Base-by-base conservation (phyloP, 2,329 filamentous ascomycete genomes). In the Colletotrichum lini region DNA sequence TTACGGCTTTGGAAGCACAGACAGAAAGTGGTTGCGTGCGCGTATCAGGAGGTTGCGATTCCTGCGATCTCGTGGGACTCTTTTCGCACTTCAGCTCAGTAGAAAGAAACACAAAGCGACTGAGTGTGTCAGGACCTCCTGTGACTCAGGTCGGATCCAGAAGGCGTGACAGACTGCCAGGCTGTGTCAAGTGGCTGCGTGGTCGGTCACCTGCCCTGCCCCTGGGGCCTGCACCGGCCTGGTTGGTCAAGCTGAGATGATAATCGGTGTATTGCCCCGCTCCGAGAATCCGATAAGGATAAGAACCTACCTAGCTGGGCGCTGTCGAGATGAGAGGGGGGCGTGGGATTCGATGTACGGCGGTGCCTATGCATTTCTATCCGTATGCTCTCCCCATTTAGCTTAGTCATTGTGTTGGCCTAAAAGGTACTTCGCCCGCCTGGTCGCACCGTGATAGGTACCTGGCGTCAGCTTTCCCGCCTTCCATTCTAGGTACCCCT, bases 271-370 rank as follows among this genome's bases (percentile, higher is more conserved):
- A 53, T 59, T 64, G 65, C 69, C 69, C 65, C 58, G 53, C 65
- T 69, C 69, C 69, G 69, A 60, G 44, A 72, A 64, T 69, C 69
- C 69, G 69, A 72, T 72, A 69, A 72, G 69, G 69, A 72, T 72
- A 69, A 72, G 65, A 53, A 38, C 16, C 9, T 10, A 38, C 9
- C 35, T 38, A 10, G 8, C 35, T 38, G 35, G 35, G 1, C 35
- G 8, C 35, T 38, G 35, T 38, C 35, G 67, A 26, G 23, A 42
- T 63, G 40, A n/a, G 40, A n/a, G 26, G 49, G 59, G 54, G 47
- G 50, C 62, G 50, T 65, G 50, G 49, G 49, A 26, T 63, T 47
- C 49, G 16, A 52, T 35, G 9, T 35, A 35, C 30, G 30, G 30
- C 30, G 30, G 30, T 35, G 30, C 30, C 30, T 35, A n/a, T n/a